Base-by-base conservation (phyloP, 768 basidiomycete genomes). In the Mycena vulgaris region DNA sequence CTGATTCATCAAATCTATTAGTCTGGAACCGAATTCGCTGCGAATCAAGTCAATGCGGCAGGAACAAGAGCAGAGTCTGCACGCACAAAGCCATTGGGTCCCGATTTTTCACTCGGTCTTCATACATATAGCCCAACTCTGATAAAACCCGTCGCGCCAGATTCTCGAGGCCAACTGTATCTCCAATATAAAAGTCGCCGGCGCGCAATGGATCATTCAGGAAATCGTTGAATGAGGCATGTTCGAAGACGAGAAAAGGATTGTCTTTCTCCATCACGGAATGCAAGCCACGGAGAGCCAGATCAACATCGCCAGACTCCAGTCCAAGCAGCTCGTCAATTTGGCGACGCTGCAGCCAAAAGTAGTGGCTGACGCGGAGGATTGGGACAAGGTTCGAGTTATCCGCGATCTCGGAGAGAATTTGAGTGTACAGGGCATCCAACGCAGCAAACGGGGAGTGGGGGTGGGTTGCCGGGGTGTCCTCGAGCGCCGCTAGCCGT, bases 151-250 rank as follows among this genome's bases (percentile, higher is more conserved):
- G 28, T 33, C 45, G 21, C 2, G 27, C 45, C 2, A 60, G 45
- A 13, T 60, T 42, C 27, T 5, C 21, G 23, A 47, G 42, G 30
- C 42, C n/a, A 21, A 17, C 30, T 10, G 19, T 2, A 47, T 48
- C 42, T 14, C 42, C 31, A 19, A 25, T 48, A 48, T 33, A 60
- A 30, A 60, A 60, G 42, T 23, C n/a, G 23, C n/a, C n/a, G 8
- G 45, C 19, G 7, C 45, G 45, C 6, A 23, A 23, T 23, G 45
- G 45, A 11, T 9, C 45, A 21, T 11, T 42, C 4, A 60, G 30
- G 45, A 60, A 60, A 48, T 60, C 59, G 16, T 10, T 19, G n/a
- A 60, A 60, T 5, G 59, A 60, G 1, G 59, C 59, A 33, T 60
- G 59, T 5, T 23, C n/a, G 21, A 60, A 47, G 17, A 4, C 4